Percentiles rank a stretch among this genome's conserved stretches.
Conservation (phyloP, 1,139 yeast genomes). For the Saccharomyces hybrid region DNA sequence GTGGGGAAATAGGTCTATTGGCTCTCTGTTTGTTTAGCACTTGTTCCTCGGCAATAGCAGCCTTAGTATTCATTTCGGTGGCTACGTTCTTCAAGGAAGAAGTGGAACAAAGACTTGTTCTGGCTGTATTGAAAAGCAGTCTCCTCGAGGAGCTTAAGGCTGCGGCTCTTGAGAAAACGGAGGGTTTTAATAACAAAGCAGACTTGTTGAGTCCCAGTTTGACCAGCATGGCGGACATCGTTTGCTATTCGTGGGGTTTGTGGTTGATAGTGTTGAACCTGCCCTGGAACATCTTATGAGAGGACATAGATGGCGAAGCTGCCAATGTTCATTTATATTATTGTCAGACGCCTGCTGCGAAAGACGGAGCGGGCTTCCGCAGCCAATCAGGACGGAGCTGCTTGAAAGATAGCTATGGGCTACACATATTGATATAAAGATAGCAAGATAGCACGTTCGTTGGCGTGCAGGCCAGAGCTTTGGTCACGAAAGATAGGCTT, state of each 20-base stretch:
- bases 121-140: neutral
- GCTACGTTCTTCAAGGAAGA: neutral
- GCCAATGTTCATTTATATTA: neutral
- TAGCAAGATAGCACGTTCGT: too few species aligned
- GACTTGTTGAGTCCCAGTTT: neutral
- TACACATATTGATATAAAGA: too few species aligned
- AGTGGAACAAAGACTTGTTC: neutral
- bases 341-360: neutral
- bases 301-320: neutral
- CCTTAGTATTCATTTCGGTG: neutral
- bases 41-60: slow-evolving; percentile 43
- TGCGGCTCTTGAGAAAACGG: neutral
- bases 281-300: neutral
- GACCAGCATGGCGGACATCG: neutral
- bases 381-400: neutral
- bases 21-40: slow-evolving; percentile 73
- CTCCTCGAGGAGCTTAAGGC: neutral
- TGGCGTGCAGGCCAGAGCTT: too few species aligned
- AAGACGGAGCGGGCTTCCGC: neutral
- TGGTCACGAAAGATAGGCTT: too few species aligned
- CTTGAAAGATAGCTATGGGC: neutral
- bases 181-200: neutral
- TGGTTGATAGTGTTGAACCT: neutral
- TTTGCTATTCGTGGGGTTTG: neutral
- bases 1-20: slow-evolving; percentile 85